Evolutionary conservation across 2,329 filamentous ascomycete genomes (phyloP).

Genomic region (Penicillium sp.): DNA sequence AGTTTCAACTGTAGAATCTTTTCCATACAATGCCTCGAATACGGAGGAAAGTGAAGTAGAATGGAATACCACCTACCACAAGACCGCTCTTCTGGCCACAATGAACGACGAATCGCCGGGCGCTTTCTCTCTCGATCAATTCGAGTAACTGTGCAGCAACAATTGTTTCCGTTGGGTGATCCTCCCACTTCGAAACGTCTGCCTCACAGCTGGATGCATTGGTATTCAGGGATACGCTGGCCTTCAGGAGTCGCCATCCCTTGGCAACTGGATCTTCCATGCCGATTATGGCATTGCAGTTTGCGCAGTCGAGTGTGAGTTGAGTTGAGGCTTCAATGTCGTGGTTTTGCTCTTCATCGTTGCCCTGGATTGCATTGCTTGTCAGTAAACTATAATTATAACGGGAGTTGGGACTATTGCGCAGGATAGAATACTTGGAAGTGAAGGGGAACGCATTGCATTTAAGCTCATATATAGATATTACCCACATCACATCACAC

Average conservation of each 20-base stretch:
- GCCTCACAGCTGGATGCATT: constrained; percentile 19
- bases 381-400: constrained; percentile 12
- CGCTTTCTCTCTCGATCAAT: constrained; percentile 54
- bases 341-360: constrained; percentile 33
- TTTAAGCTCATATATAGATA: constrained; percentile 8
- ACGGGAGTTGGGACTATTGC: background rate
- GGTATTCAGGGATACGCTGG: constrained; percentile 36
- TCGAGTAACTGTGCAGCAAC: constrained; percentile 56
- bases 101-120: constrained; percentile 55
- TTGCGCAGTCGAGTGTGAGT: constrained; percentile 28
- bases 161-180: constrained; percentile 36
- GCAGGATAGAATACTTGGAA: background rate
- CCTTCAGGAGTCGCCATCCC: constrained; percentile 53
- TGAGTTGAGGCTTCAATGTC: constrained; percentile 29
- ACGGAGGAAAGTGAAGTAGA: too few species aligned
- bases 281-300: constrained; percentile 33
- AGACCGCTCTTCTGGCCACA: constrained; percentile 33
- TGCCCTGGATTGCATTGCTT: constrained; percentile 12
- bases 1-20: background rate
- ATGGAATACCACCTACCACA: constrained; percentile 31
- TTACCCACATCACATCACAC: background rate
- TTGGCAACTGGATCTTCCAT: constrained; percentile 41
- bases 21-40: background rate
- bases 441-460: constrained; percentile 3
- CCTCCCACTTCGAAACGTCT: constrained; percentile 32